phyloP scores from a whole-genome alignment of 495 filamentous ascomycete species.

The Penicillium mononematosum region DNA sequence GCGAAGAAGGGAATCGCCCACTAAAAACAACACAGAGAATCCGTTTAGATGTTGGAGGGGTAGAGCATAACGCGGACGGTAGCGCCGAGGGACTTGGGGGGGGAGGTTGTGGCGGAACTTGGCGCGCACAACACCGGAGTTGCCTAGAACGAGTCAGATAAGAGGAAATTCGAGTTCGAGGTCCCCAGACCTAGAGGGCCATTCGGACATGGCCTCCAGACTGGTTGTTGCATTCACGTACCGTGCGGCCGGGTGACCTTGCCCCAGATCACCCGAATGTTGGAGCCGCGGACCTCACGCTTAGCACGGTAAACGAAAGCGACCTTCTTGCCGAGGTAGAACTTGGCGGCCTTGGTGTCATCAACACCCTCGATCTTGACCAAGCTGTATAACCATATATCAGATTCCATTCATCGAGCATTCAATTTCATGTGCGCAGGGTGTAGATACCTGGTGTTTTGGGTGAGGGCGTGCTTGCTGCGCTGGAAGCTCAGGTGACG shows the following conservation, averaged over 20 bases:
- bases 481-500: conserved; percentile 94
- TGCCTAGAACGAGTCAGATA: conserved; percentile 56
- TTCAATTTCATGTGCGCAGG: conserved; percentile 16
- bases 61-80: conserved; percentile 98
- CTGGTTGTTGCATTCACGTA: conserved; percentile 44
- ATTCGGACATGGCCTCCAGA: neutral
- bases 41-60: conserved; percentile 65
- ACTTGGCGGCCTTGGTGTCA: conserved; percentile 77
- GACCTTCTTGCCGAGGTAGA: conserved; percentile 93
- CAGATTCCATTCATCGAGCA: conserved; percentile 29
- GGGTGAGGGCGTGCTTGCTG: conserved; percentile 78
- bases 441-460: conserved; percentile 61
- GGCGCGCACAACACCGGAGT: conserved; percentile 93
- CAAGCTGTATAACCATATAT: conserved; percentile 50
- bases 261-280: conserved; percentile 99
- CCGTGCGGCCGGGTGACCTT: conserved; percentile 94
- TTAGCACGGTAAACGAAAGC: conserved; percentile 95
- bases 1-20: conserved; percentile 45
- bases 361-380: conserved; percentile 98
- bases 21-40: conserved; percentile 38
- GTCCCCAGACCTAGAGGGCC: neutral
- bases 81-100: conserved; percentile 88
- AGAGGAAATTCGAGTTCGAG: neutral
- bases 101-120: conserved; percentile 95
- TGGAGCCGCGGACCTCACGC: conserved; percentile 89